These are phyloP conservation scores for Tilletia indica DNA, from an alignment of 1,284 basidiomycete species.

Conservation along the genomic window DNA sequence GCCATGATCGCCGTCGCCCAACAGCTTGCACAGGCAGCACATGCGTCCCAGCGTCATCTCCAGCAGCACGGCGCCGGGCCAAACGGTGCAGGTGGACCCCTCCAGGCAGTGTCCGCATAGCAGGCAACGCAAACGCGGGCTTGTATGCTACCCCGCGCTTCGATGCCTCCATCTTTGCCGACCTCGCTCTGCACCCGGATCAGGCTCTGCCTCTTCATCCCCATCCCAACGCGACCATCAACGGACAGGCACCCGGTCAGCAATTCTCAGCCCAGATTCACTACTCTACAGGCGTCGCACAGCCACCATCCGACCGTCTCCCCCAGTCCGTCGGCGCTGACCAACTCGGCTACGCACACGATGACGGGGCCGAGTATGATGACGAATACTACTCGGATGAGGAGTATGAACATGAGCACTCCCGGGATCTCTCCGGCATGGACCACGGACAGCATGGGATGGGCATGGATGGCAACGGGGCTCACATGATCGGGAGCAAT, in stretches of 20 bases:
- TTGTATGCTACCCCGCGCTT: constrained; percentile 43
- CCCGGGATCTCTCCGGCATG: constrained; percentile 19
- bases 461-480: neutral
- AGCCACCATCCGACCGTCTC: constrained; percentile 1
- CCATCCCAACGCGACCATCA: constrained; percentile 26
- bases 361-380: constrained; percentile 30
- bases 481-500: neutral
- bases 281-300: constrained; percentile 30
- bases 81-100: neutral
- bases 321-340: neutral
- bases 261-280: constrained; percentile 23
- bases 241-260: neutral
- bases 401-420: constrained; percentile 41
- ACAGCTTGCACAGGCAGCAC: constrained; percentile 52
- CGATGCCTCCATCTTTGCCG: constrained; percentile 51
- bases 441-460: constrained; percentile 27
- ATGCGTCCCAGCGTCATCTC: constrained; percentile 49
- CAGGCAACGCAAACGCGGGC: constrained; percentile 27
- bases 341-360: constrained; percentile 26
- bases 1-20: constrained; percentile 56
- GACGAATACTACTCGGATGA: constrained; percentile 48
- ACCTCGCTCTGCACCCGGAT: constrained; percentile 45
- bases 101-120: constrained; percentile 34
- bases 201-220: constrained; percentile 40
- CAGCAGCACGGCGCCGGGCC: constrained; percentile 20